Evolutionary conservation across 2,329 filamentous ascomycete species (phyloP).

Genomic region (Aureobasidium leucospermi): DNA sequence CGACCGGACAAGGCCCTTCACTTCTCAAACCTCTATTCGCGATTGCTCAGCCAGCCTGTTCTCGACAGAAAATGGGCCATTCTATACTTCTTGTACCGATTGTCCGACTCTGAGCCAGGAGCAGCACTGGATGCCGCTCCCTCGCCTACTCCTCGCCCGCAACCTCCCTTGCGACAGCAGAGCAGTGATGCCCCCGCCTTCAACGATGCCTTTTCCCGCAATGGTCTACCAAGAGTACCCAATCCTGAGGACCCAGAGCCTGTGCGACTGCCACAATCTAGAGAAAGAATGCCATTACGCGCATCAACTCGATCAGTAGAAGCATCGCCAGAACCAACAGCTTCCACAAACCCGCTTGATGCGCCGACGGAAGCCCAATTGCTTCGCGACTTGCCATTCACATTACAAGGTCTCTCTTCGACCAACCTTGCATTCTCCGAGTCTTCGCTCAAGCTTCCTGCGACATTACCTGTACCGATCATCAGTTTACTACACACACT

Average conservation of each 20-base stretch:
- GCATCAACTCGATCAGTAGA: constrained; percentile 7
- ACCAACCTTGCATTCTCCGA: constrained; percentile 71
- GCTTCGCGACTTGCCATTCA: constrained; percentile 73
- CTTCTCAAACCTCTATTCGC: constrained; percentile 86
- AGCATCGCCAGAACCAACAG: background rate
- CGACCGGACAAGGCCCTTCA: constrained; percentile 67
- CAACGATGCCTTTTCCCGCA: constrained; percentile 42
- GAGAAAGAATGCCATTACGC: constrained; percentile 12
- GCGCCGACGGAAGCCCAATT: constrained; percentile 36
- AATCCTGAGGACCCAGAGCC: constrained; percentile 21
- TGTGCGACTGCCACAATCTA: constrained; percentile 17
- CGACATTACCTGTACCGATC: constrained; percentile 73
- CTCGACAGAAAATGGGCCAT: constrained; percentile 96
- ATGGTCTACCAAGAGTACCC: constrained; percentile 35
- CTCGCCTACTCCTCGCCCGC: background rate
- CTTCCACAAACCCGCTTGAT: background rate
- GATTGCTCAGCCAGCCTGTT: constrained; percentile 82
- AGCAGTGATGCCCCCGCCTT: constrained; percentile 25
- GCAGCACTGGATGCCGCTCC: background rate
- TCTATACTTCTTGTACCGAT: constrained; percentile 78
- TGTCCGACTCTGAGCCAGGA: constrained; percentile 50
- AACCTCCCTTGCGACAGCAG: constrained; percentile 1
- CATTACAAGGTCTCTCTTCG: constrained; percentile 84
- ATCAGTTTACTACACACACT: constrained; percentile 81
- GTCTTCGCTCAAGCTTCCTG: constrained; percentile 64